Evolutionary conservation across 2,329 filamentous ascomycete species (phyloP).

Genomic region (Colletotrichum sp.): DNA sequence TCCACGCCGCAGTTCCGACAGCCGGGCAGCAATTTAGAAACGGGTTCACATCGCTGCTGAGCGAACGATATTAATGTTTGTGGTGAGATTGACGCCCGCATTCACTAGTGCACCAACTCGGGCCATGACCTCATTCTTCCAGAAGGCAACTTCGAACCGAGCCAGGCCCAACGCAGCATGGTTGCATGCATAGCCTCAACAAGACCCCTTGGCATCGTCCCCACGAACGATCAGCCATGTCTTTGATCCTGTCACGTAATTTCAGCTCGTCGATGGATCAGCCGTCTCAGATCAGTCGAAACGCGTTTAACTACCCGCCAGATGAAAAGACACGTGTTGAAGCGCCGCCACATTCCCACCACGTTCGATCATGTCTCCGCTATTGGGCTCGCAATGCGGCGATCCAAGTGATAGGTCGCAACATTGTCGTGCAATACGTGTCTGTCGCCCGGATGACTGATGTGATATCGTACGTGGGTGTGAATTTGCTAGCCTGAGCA

Average conservation of each 20-base stretch:
- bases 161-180: background rate
- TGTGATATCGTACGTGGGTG: background rate
- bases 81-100: background rate
- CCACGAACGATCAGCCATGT: background rate
- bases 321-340: background rate
- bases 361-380: background rate
- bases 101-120: background rate
- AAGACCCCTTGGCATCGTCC: background rate
- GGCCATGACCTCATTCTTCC: background rate
- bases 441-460: background rate
- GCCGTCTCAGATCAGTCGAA: slow-evolving; percentile 12
- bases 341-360: background rate
- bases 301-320: background rate
- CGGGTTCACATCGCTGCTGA: background rate
- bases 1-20: background rate
- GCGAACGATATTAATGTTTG: background rate
- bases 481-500: background rate
- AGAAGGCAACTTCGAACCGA: background rate
- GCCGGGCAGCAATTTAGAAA: background rate
- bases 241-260: background rate
- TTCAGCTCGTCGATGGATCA: background rate
- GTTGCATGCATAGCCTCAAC: background rate
- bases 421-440: background rate
- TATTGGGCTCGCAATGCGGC: background rate
- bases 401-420: background rate